These are phyloP conservation scores for Punctularia strigosozonata DNA, from an alignment of 768 basidiomycete genomes.

Conservation along the genomic window DNA sequence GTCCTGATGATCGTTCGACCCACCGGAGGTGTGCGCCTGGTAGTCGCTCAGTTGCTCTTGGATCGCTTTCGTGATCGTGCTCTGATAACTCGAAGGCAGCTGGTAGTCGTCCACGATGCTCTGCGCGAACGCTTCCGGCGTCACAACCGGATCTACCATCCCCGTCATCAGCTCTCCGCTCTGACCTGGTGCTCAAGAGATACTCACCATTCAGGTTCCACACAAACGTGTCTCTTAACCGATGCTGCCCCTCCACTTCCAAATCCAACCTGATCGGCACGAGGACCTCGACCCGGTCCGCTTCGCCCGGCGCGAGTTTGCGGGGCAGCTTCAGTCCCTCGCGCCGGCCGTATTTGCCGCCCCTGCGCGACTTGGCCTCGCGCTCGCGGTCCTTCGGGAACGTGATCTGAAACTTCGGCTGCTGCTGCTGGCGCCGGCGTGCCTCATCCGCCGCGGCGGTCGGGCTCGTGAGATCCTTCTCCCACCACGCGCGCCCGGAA, in stretches of 20 bases:
- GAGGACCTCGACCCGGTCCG: conserved; percentile 63
- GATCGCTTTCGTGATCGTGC: conserved; percentile 67
- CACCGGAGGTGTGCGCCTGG: conserved; percentile 46
- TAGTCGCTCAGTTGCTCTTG: conserved; percentile 82
- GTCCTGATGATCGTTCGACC: conserved; percentile 30
- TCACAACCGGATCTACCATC: conserved; percentile 71
- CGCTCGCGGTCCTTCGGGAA: conserved; percentile 35
- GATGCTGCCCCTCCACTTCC: conserved; percentile 88
- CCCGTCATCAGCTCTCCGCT: background rate
- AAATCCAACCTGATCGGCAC: conserved; percentile 95
- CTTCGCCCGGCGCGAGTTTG: conserved; percentile 41
- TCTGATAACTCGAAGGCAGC: conserved; percentile 53
- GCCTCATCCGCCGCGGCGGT: conserved; percentile 24
- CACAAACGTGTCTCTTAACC: conserved; percentile 91
- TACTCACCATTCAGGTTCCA: conserved; percentile 91
- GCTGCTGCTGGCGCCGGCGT: conserved; percentile 26
- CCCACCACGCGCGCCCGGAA: conserved; percentile 46
- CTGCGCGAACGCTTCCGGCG: conserved; percentile 84
- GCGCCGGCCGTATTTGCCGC: conserved; percentile 42
- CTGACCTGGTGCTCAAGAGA: background rate
- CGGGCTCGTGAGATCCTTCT: conserved; percentile 37
- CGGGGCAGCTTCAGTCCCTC: conserved; percentile 72
- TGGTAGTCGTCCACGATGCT: conserved; percentile 85
- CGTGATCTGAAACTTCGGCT: conserved; percentile 40
- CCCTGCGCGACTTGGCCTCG: conserved; percentile 27